phyloP scores from a whole-genome alignment of 225 moss, liverwort and hornwort species.

The Neckera pumila region DNA sequence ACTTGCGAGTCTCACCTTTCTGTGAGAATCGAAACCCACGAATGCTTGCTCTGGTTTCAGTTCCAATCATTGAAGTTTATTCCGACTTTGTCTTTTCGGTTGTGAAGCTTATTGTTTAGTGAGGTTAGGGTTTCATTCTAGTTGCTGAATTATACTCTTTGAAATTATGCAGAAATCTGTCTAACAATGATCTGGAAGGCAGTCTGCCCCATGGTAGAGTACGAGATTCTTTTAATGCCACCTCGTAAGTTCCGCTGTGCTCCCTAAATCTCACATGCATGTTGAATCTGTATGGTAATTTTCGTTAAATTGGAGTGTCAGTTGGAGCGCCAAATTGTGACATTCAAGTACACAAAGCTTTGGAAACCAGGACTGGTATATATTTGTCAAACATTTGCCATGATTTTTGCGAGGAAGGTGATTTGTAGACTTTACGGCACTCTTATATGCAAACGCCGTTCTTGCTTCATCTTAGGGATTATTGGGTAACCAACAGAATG shows the following conservation, averaged over 20 bases:
- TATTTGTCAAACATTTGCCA: background rate
- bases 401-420: background rate
- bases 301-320: background rate
- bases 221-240: conserved; percentile 2
- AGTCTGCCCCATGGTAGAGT: background rate
- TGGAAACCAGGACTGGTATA: too few species aligned
- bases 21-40: background rate
- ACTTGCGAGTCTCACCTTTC: background rate
- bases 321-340: background rate
- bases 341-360: background rate
- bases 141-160: background rate
- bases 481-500: background rate
- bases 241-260: background rate
- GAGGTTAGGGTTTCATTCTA: background rate
- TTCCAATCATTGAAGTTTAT: background rate
- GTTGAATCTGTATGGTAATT: background rate
- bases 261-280: background rate
- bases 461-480: background rate
- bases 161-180: background rate
- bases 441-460: background rate
- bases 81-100: background rate
- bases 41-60: background rate
- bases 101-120: background rate
- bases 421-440: background rate
- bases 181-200: conserved; percentile 21